phyloP scores from a whole-genome alignment of 441 rosid genomes.

The Viola pubescens region DNA sequence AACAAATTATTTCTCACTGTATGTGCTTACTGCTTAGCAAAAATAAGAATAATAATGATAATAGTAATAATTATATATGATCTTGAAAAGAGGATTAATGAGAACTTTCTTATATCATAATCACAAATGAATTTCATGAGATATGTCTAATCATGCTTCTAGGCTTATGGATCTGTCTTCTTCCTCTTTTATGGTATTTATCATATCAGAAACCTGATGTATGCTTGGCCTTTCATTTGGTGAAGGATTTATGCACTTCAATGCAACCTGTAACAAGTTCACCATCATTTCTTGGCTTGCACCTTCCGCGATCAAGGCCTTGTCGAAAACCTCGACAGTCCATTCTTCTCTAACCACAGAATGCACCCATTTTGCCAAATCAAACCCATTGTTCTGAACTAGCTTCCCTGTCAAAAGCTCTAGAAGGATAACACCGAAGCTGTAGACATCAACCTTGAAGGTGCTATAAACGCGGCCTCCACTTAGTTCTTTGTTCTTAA shows the following conservation, averaged over 20 bases:
- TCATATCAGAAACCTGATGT: constrained; percentile 29
- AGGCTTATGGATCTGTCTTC: constrained; percentile 38
- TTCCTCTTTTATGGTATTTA: constrained; percentile 39
- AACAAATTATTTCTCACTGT: no score
- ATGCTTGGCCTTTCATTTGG: constrained; percentile 36
- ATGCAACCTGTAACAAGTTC: constrained; percentile 43
- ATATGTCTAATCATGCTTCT: constrained; percentile 17
- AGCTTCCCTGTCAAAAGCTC: constrained; percentile 55
- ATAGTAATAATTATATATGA: no score
- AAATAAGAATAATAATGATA: no score
- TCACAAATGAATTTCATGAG: background rate
- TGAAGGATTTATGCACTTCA: constrained; percentile 35
- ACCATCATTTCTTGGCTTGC: constrained; percentile 54
- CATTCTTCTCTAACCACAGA: constrained; percentile 59
- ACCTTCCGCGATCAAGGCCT: constrained; percentile 33
- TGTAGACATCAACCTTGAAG: constrained; percentile 33
- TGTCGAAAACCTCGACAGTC: constrained; percentile 57
- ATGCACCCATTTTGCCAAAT: constrained; percentile 49
- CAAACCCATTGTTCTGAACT: constrained; percentile 34
- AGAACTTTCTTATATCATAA: no score
- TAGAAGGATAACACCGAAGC: constrained; percentile 50
- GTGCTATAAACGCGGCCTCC: constrained; percentile 4
- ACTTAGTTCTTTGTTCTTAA: constrained; percentile 1
- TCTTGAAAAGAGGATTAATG: no score
- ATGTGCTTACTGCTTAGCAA: no score